Base-by-base conservation (phyloP, 352 stramenopile species). In the Phytophthora citricola region DNA sequence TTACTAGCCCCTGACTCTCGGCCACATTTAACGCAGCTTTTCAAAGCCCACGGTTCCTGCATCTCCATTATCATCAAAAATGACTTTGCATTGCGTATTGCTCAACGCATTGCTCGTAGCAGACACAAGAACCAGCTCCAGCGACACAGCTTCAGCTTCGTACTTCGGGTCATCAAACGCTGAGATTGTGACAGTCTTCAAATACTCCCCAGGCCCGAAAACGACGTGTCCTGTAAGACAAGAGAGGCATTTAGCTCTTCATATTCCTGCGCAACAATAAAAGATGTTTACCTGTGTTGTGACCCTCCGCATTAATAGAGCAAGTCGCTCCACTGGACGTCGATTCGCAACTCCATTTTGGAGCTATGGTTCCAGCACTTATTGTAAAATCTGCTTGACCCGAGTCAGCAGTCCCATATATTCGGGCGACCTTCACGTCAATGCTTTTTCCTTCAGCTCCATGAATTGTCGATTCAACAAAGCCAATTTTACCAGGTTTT, bases 41-140 rank as follows among this genome's bases (percentile, higher is more conserved):
- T 38, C 36, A 44, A 89, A 87, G 0, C 3, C 20, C 7, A 89
- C 58, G 0, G 62, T 22, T 8, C 76, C 73, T 36, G 73, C 68
- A 34, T 85, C 75, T 5, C 64, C 53, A 36, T 82, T 68, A 52
- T 84, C 76, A 26, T 73, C 15, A 5, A 83, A 70, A 12, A 55
- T 20, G 1, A 88, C 56, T 15, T 63, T 45, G 15, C 50, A 55
- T 5, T 62, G 60, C 0, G 58, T 51, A 1, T 44, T 6, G 20
- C 34, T 62, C 2, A 85, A 24, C 1, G 40, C 24, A 36, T 68
- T 81, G 1, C 14, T 20, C 3, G 72, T 52, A 17, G 70, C 56
- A 14, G 52, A 50, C 12, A 46, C 38, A 4, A 85, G 36, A 14
- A 47, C 39, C 5, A 88, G 8, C 0, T 47, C 68, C 17, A 85